Conservation (phyloP, 78 protist genomes). For the Planoprotostelium fungivorum region DNA sequence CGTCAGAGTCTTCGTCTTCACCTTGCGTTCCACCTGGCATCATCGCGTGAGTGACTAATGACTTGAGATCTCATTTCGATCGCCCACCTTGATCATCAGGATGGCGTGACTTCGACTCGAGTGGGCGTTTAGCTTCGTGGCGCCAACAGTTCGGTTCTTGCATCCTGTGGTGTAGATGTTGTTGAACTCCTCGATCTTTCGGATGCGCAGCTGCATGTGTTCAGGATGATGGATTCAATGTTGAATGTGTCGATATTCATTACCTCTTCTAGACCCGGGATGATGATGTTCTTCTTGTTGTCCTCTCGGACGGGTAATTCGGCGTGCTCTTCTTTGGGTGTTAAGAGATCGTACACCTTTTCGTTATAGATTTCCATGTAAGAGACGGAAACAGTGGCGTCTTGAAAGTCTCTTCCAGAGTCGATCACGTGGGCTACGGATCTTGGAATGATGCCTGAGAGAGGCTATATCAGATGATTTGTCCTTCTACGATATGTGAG, state of each 20-base stretch:
- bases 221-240: neutral
- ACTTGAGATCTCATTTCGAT: neutral
- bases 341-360: slow-evolving; percentile 17
- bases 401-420: neutral
- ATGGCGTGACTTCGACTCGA: slow-evolving; percentile 93
- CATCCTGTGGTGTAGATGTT: slow-evolving; percentile 30
- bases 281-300: neutral
- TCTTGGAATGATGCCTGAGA: slow-evolving; percentile 26
- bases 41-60: neutral
- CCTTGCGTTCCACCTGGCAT: neutral
- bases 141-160: slow-evolving; percentile 60
- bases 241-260: too few species aligned
- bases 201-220: neutral
- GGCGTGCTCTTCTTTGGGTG: neutral
- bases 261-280: slow-evolving; percentile 1
- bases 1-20: slow-evolving; percentile 2
- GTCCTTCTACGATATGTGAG: neutral
- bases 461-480: neutral
- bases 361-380: slow-evolving; percentile 36
- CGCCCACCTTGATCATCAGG: slow-evolving; percentile 65
- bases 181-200: neutral
- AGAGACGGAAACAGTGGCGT: neutral
- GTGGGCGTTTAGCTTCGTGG: slow-evolving; percentile 90
- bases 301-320: slow-evolving; percentile 13
- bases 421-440: neutral